Base-by-base conservation (phyloP, 176 grass and related monocot genomes). In the Pontederia paniculata region DNA sequence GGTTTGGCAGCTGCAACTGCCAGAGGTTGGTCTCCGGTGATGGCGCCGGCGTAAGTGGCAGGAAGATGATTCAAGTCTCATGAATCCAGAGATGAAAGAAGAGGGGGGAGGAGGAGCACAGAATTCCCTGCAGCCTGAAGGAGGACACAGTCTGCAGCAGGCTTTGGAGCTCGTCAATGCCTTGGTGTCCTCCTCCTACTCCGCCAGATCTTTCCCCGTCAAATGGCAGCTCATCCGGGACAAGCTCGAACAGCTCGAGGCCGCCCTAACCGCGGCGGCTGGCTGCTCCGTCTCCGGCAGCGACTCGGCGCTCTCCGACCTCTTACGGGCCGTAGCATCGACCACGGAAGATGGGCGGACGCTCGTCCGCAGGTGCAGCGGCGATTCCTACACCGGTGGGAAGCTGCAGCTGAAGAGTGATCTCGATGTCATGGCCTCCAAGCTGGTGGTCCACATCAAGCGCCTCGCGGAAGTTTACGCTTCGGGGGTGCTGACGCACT, bases 341-440 rank as follows among this genome's bases (percentile, higher is more conserved):
- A 75, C 78, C 0, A 67, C 67, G 0, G 0, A 56, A 0, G 72
- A 59, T n/a, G 68, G 72, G 23, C 65, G 23, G 42, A 52, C 65
- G 65, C 57, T 93, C 51, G 83, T 82, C 31, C 52, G 65, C 17
- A 73, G 73, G 57, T 88, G 94, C 74, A 55, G 66, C 57, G 83
- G 82, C 5, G 44, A 80, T 42, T 66, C 74, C 23, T 93, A 91
- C 28, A 63, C 49, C 9, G 83, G 94, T 28, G 94, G 87, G 9
- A 98, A 88, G 81, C 87, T 93, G 17, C 88, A 82, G 15, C 80
- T 98, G 22, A 76, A 75, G 60, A 98, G 94, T 44, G 83, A 91
- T 46, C 94, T 98, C 8, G 88, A 93, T 72, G 66, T 79, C 60
- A 57, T 80, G 9, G 23, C 65, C 20, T 50, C 70, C 2, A 74